These are phyloP conservation scores for Malus asiatica DNA, from an alignment of 306 rosid species.

Conservation along the genomic window DNA sequence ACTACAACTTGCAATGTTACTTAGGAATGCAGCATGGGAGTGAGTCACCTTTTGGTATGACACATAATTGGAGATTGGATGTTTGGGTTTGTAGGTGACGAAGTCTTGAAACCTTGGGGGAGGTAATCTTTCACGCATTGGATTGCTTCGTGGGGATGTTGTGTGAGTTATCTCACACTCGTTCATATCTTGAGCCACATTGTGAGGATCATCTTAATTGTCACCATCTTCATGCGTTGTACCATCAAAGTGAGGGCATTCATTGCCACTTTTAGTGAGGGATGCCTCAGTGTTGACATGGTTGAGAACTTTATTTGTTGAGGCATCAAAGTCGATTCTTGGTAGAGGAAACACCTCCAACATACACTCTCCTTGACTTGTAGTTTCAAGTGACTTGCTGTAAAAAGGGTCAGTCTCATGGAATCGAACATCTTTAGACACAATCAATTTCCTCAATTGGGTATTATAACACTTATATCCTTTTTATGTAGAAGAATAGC, in stretches of 20 bases:
- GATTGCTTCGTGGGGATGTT: neutral
- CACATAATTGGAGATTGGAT: too few relatives aligned
- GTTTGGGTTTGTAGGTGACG: too few relatives aligned
- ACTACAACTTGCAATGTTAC: too few relatives aligned
- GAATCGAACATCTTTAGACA: neutral
- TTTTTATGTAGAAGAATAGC: too few relatives aligned
- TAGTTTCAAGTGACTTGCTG: neutral
- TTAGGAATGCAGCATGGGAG: too few relatives aligned
- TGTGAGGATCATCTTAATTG: neutral
- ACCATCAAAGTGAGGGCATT: neutral
- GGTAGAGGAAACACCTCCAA: neutral
- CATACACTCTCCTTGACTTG: fast-evolving
- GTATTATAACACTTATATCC: neutral
- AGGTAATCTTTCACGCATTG: neutral
- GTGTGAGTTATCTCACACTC: neutral
- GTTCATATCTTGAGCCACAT: too few relatives aligned
- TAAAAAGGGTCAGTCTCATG: neutral
- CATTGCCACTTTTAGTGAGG: neutral
- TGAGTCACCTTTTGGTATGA: too few relatives aligned
- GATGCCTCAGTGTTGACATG: neutral
- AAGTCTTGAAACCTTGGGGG: too few relatives aligned
- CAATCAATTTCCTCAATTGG: neutral
- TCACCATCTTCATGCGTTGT: fast-evolving
- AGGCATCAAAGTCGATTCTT: neutral
- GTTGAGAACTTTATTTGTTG: neutral